Evolutionary conservation across 2,329 filamentous ascomycete species (phyloP).

Genomic region (Apiospora kogelbergensis): DNA sequence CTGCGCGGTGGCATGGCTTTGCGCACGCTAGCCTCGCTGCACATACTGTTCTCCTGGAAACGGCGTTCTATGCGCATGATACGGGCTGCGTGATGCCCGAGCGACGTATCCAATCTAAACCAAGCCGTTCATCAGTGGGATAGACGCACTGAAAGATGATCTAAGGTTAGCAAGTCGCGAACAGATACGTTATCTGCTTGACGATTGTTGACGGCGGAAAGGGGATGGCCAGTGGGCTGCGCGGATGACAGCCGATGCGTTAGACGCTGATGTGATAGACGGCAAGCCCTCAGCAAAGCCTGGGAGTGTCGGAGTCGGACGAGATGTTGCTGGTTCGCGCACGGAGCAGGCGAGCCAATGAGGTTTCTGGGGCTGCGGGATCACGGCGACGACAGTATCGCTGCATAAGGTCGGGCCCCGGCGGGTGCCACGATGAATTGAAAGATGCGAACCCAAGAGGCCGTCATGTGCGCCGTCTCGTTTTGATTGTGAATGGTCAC

Average conservation of each 20-base stretch:
- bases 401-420: neutral
- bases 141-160: neutral
- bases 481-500: neutral
- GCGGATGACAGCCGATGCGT: neutral
- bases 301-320: neutral
- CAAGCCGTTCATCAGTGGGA: neutral
- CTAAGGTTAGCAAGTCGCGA: neutral
- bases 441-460: neutral
- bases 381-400: neutral
- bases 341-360: neutral
- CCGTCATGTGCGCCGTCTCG: neutral
- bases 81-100: neutral
- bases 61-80: neutral
- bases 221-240: neutral
- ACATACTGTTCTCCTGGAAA: too few species aligned
- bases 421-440: conserved; percentile 1
- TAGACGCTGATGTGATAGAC: neutral
- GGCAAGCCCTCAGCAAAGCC: neutral
- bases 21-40: neutral
- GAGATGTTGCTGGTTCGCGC: neutral
- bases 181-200: neutral
- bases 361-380: neutral
- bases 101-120: neutral
- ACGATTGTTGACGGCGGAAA: neutral
- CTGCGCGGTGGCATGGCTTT: neutral